Evolutionary conservation across 148 eudicot genomes (phyloP).

Genomic region (Rhododendron griersonianum): DNA sequence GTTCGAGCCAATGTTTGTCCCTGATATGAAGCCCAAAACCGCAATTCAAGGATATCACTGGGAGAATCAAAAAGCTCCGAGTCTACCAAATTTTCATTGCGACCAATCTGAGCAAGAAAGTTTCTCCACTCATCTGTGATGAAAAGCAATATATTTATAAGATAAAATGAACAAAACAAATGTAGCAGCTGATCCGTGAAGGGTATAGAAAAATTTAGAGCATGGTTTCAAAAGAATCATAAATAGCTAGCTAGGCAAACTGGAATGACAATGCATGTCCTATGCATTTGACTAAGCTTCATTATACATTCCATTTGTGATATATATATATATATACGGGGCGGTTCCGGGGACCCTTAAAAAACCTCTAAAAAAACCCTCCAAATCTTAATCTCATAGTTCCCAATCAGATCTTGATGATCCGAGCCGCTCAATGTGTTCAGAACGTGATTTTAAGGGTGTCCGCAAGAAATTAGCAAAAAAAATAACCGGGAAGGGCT

Average conservation of each 20-base stretch:
- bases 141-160: neutral
- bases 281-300: neutral
- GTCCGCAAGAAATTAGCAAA: no score
- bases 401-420: no score
- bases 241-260: neutral
- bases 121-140: constrained; percentile 91
- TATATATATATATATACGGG: no score
- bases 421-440: no score
- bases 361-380: no score
- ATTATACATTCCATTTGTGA: neutral
- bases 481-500: no score
- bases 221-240: neutral
- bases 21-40: constrained; percentile 97
- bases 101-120: constrained; percentile 90
- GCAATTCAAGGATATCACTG: constrained; percentile 73
- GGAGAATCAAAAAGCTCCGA: constrained; percentile 71
- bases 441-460: no score
- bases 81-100: constrained; percentile 76
- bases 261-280: neutral
- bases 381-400: no score
- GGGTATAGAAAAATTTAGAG: neutral
- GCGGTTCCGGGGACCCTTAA: no score
- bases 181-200: neutral
- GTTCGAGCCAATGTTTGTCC: constrained; percentile 98
- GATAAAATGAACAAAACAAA: neutral